phyloP scores from a whole-genome alignment of 2,329 filamentous ascomycete genomes.

The Fusarium illudens region DNA sequence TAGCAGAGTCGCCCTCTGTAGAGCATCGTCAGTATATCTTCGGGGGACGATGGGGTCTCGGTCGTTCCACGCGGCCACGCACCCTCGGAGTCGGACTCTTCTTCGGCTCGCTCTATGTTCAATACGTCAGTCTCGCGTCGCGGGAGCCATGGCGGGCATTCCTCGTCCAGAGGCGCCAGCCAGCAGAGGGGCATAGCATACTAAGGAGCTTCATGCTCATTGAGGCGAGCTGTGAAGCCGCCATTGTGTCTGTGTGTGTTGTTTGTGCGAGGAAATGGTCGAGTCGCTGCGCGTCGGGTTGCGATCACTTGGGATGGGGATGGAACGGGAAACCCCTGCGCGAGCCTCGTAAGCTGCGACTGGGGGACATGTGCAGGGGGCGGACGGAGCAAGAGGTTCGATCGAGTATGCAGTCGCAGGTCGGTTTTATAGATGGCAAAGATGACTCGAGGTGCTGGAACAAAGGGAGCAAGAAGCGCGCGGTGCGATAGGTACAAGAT shows the following conservation, averaged over 20 bases:
- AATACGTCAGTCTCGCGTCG: conserved; percentile 33
- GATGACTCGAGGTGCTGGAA: not conserved
- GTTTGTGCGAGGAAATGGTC: not conserved
- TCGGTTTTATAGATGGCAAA: not conserved
- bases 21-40: conserved; percentile 31
- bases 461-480: conserved; percentile 3
- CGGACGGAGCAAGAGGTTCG: not conserved
- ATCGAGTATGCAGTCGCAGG: not conserved
- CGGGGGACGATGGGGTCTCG: not conserved
- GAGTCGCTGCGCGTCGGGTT: conserved; percentile 1
- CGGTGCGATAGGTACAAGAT: conserved; percentile 10
- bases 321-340: conserved; percentile 36
- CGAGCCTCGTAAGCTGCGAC: conserved; percentile 39
- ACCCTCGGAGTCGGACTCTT: conserved; percentile 50
- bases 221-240: conserved; percentile 38
- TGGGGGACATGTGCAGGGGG: conserved; percentile 35
- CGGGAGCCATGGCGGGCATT: not conserved
- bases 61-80: conserved; percentile 8
- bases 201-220: conserved; percentile 47
- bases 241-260: conserved; percentile 28
- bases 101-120: conserved; percentile 41
- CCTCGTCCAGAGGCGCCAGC: not conserved
- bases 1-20: conserved; percentile 77
- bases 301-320: conserved; percentile 22
- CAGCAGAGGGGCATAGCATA: conserved; percentile 31